phyloP scores from a whole-genome alignment of 1,284 basidiomycete genomes.

The Athelia psychrophila region DNA sequence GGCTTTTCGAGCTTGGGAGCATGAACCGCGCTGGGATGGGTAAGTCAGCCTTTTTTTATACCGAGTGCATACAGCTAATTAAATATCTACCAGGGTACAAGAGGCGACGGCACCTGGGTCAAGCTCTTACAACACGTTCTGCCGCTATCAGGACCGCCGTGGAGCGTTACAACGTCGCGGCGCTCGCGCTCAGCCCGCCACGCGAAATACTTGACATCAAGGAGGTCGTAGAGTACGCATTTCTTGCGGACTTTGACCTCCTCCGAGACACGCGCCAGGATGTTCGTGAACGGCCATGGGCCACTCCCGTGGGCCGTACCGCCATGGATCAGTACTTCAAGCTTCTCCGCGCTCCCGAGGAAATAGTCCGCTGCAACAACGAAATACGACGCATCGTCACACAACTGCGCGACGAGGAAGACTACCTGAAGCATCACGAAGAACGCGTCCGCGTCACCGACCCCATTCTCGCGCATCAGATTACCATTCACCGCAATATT shows the following conservation, averaged over 20 bases:
- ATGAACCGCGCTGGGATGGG: constrained; percentile 8
- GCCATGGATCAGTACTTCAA: constrained; percentile 17
- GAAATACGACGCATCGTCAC: constrained; percentile 23
- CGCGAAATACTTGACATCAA: constrained; percentile 15
- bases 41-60: background rate
- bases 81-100: constrained; percentile 14
- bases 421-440: constrained; percentile 1
- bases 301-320: too few species aligned
- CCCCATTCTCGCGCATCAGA: constrained; percentile 6
- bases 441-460: background rate
- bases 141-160: constrained; percentile 9
- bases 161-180: constrained; percentile 11
- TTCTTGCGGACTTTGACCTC: constrained; percentile 24
- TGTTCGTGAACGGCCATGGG: constrained; percentile 16
- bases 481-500: background rate
- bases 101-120: constrained; percentile 10
- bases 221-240: constrained; percentile 17
- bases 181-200: constrained; percentile 13
- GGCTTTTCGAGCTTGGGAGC: background rate
- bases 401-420: constrained; percentile 21
- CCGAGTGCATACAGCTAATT: background rate
- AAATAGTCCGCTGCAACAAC: constrained; percentile 19
- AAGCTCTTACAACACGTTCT: constrained; percentile 9
- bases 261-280: constrained; percentile 22
- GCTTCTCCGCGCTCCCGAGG: constrained; percentile 21